A percentile compares a stretch with the other conserved stretches of the same genome.
These are phyloP conservation scores for Pseudomassariella vexata DNA, from an alignment of 2,329 filamentous ascomycete species.

Conservation along the genomic window DNA sequence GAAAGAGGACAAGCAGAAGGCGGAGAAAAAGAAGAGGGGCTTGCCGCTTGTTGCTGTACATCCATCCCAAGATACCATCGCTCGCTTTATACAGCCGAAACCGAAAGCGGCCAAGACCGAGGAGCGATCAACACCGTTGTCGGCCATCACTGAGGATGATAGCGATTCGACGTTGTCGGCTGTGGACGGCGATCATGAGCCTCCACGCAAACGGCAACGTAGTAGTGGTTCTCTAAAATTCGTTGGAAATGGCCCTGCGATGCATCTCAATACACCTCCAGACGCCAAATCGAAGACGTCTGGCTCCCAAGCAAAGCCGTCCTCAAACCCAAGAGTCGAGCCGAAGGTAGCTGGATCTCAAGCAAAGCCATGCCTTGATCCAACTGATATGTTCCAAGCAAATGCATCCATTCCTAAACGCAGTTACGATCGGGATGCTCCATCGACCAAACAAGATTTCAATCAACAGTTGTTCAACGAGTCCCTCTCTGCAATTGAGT, in stretches of 20 bases:
- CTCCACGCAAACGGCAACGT: conserved; percentile 3
- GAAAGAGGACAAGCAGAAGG: conserved; percentile 42
- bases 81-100: conserved; percentile 39
- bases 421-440: conserved; percentile 1
- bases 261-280: no score
- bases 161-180: conserved; percentile 2
- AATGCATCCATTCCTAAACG: no score
- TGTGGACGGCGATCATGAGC: not conserved
- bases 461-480: conserved; percentile 4
- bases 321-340: no score
- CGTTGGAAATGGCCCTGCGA: no score
- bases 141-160: conserved; percentile 1
- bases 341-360: no score
- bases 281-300: no score
- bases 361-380: no score
- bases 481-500: conserved; percentile 7
- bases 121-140: not conserved
- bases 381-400: no score
- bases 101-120: conserved; percentile 10
- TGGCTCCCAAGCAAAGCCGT: no score
- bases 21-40: conserved; percentile 45
- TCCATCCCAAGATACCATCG: conserved; percentile 53
- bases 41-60: conserved; percentile 48
- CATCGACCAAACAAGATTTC: not conserved
- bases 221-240: no score